Evolutionary conservation across 306 rosid species (phyloP).

Genomic region (Luffa aegyptiaca): DNA sequence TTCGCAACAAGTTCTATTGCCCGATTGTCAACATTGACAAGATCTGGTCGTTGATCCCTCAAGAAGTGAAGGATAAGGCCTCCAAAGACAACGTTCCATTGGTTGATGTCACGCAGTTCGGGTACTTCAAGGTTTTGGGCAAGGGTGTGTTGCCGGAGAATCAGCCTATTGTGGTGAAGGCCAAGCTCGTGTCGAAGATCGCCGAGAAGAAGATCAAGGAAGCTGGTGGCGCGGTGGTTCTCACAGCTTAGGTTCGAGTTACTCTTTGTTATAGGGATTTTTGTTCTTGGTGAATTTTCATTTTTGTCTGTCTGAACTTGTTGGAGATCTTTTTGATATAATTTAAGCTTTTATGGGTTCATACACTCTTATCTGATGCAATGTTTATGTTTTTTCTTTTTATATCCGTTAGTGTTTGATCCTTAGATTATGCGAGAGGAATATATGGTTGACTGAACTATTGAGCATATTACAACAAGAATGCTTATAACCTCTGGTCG

Average conservation of each 20-base stretch:
- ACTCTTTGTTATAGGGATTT: neutral
- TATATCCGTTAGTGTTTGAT: neutral
- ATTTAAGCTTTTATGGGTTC: neutral
- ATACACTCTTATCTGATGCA: neutral
- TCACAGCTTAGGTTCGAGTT: constrained; percentile 60
- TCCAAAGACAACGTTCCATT: constrained; percentile 48
- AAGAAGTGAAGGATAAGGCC: constrained; percentile 62
- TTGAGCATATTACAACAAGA: neutral
- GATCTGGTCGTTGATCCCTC: constrained; percentile 62
- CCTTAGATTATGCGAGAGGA: neutral
- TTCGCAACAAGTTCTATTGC: constrained; percentile 59
- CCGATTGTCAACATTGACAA: constrained; percentile 78
- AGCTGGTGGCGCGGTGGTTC: constrained; percentile 75
- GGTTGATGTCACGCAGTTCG: constrained; percentile 58
- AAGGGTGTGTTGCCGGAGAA: constrained; percentile 52
- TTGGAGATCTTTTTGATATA: neutral
- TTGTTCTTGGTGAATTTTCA: neutral
- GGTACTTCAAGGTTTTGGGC: constrained; percentile 66
- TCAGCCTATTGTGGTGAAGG: constrained; percentile 66
- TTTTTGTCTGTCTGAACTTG: neutral
- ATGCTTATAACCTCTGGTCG: neutral
- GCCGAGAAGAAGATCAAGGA: constrained; percentile 93
- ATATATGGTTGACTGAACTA: neutral
- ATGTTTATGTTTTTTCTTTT: neutral
- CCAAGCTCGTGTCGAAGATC: constrained; percentile 63